These are phyloP conservation scores for Mycena capillaripes DNA, from an alignment of 768 basidiomycete species.

Conservation along the genomic window DNA sequence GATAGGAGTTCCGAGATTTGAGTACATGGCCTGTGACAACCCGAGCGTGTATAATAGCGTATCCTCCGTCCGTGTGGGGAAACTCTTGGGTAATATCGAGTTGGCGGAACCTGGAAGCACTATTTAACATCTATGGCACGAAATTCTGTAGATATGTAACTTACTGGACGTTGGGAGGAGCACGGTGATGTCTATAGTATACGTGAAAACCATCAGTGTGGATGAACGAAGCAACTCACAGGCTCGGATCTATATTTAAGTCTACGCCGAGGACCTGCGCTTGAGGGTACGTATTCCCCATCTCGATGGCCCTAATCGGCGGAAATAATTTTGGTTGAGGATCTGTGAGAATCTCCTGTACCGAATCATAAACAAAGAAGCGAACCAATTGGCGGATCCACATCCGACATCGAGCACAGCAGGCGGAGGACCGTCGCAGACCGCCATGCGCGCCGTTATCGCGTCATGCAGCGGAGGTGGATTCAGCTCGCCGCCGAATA, in stretches of 20 bases:
- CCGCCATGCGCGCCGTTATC: neutral
- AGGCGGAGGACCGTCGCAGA: neutral
- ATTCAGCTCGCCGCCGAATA: neutral
- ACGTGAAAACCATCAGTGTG: neutral
- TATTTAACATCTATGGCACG: no score
- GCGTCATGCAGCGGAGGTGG: neutral
- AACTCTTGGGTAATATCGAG: neutral
- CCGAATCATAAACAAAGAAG: neutral
- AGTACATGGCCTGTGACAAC: neutral
- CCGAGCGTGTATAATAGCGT: constrained; percentile 11
- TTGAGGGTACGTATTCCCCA: neutral
- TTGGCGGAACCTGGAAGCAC: no score
- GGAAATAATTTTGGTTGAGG: no score
- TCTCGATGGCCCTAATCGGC: neutral
- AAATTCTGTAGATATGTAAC: no score
- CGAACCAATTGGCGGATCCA: constrained; percentile 1
- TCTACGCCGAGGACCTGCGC: constrained; percentile 4
- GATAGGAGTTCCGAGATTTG: neutral
- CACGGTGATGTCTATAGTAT: neutral
- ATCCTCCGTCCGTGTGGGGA: neutral
- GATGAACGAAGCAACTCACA: neutral
- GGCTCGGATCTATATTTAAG: neutral
- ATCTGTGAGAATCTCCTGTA: neutral
- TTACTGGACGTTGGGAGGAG: neutral
- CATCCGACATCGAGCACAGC: neutral